Evolutionary conservation across 129 eudicot species (phyloP).

Genomic region (Saposhnikovia divaricata): DNA sequence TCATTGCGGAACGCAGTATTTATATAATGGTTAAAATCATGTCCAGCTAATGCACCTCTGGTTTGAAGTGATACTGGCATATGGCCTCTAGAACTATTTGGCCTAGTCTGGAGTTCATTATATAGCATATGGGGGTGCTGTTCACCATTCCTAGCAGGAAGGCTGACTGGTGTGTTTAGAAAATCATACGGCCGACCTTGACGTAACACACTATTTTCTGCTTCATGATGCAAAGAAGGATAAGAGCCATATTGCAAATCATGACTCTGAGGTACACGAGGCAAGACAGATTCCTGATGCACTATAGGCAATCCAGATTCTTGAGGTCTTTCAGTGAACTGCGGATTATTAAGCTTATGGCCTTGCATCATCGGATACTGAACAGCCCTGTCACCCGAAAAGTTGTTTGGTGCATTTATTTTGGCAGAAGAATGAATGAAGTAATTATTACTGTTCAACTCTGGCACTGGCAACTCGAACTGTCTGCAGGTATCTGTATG

Average conservation of each 20-base stretch:
- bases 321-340: conserved; percentile 14
- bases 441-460: conserved; percentile 10
- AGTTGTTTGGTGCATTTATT: not conserved
- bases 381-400: conserved; percentile 8
- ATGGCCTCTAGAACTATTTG: conserved; percentile 22
- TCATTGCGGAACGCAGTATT: conserved; percentile 31
- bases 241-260: conserved; percentile 23
- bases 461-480: conserved; percentile 21
- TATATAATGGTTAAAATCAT: conserved; percentile 17
- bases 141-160: conserved; percentile 17
- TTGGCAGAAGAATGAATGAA: conserved; percentile 21
- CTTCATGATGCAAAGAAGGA: conserved; percentile 19
- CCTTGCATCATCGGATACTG: conserved; percentile 32
- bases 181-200: conserved; percentile 15
- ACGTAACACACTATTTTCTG: conserved; percentile 16
- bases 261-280: conserved; percentile 7
- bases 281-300: conserved; percentile 17
- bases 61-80: conserved; percentile 17
- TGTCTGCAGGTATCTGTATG: conserved; percentile 17
- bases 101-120: conserved; percentile 26
- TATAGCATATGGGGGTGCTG: conserved; percentile 20
- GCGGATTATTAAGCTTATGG: not conserved
- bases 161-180: conserved; percentile 20
- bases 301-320: conserved; percentile 16
- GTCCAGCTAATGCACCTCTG: conserved; percentile 27